phyloP scores from a whole-genome alignment of 192 early-diverging fungal species.

The Linnemannia zychae region DNA sequence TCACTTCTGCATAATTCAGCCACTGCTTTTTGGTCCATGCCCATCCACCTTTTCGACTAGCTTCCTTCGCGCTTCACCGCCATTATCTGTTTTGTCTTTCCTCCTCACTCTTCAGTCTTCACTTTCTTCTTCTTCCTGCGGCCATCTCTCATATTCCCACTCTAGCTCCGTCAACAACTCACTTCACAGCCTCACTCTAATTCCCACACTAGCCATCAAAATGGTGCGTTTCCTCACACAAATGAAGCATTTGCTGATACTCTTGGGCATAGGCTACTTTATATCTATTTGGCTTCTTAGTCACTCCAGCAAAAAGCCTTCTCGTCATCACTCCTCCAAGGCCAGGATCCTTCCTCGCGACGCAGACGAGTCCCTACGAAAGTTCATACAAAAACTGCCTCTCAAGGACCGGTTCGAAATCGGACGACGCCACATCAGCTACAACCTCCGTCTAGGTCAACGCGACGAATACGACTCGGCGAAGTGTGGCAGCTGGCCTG shows the following conservation, averaged over 20 bases:
- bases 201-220: not conserved
- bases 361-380: not conserved
- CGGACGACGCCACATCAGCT: conserved; percentile 12
- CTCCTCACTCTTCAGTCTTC: too few relatives aligned
- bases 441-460: conserved; percentile 11
- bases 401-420: conserved; percentile 24
- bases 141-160: too few relatives aligned
- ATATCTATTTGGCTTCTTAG: conserved; percentile 12
- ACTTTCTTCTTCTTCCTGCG: too few relatives aligned
- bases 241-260: conserved; percentile 8
- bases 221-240: conserved; percentile 19
- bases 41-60: too few relatives aligned
- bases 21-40: too few relatives aligned
- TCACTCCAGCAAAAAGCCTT: conserved; percentile 13
- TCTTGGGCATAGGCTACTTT: conserved; percentile 1
- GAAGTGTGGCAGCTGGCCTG: conserved; percentile 21
- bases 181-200: too few relatives aligned
- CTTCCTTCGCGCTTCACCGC: too few relatives aligned
- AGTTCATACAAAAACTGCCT: not conserved
- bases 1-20: too few relatives aligned
- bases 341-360: conserved; percentile 8
- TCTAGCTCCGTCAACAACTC: not conserved
- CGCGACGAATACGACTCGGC: conserved; percentile 2
- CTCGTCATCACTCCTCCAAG: conserved; percentile 1
- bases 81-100: too few relatives aligned